Conservation (phyloP, 176 grass and related monocot species). For the sorghum (Sorghum bicolor) region Sorghum_bicolor_NCBIv3 NC_012870.2:76752001-76752500, state of each 20-base stretch:
- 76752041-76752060: background rate
- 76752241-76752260: background rate
- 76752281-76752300: background rate
- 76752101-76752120: background rate
- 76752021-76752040: constrained; percentile 8
- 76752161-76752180: constrained; percentile 8
- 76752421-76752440: constrained; percentile 55
- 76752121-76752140: background rate
- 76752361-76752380: constrained; percentile 32
- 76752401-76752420: constrained; percentile 52
- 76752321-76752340: background rate
- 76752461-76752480: constrained; percentile 43
- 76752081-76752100: background rate
- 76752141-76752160: background rate
- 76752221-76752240: background rate
- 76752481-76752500: constrained; percentile 49
- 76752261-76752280: background rate
- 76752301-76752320: background rate
- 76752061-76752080: background rate
- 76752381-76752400: constrained; percentile 46
- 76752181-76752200: background rate
- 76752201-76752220: background rate
- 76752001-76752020: constrained; percentile 5
- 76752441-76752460: constrained; percentile 36
- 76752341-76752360: constrained; percentile 42